Base-by-base conservation (phyloP, 2,329 filamentous ascomycete genomes). In the Trichoderma sp. region DNA sequence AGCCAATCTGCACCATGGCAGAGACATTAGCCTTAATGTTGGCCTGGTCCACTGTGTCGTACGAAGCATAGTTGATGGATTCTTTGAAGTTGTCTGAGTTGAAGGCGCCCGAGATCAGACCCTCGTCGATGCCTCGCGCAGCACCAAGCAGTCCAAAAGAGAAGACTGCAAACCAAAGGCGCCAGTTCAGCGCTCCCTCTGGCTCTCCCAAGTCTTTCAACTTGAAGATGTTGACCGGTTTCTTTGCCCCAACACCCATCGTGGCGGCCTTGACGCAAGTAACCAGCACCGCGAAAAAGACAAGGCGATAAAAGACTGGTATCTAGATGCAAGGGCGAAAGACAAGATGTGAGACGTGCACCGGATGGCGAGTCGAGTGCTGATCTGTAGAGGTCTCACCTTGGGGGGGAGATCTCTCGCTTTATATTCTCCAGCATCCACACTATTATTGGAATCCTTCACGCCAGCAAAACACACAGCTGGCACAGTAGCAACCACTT, bases 1-100 rank as follows among this genome's bases (percentile, higher is more conserved):
- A 92, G 28, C 92, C 92, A 76, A 94, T 89, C 80, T 94, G 92
- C 0, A 95, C 92, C 92, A 95, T 95, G 62, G 91, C 88, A 2
- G 92, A 91, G 70, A 95, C 91, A 79, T 95, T 95, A 75, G 87
- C 90, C 81, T 92, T 90, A 82, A 91, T 90, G 79, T 92, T 90
- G 73, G 91, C 90, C 77, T 87, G 83, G 61, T 88, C 85, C 4
- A 85, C 82, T 0, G 80, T 76, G 59, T 80, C 83, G 76, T 90
- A 89, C 2, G 84, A 82, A 6, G 83, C 81, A 73, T 90, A 88
- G 74, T 88, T 76, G 78, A 93, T 91, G 39, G 84, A 84, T 1
- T 79, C 74, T 75, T 90, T 86, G 79, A 93, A 93, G 66, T 90
- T 84, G 74, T 86, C 83, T n/a, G 89, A 89, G 77, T 89, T 88